Percentiles rank a stretch among this genome's conserved stretches.
These are phyloP conservation scores for Eustoma russellianum DNA, from an alignment of 257 asterid species.

Conservation along the genomic window DNA sequence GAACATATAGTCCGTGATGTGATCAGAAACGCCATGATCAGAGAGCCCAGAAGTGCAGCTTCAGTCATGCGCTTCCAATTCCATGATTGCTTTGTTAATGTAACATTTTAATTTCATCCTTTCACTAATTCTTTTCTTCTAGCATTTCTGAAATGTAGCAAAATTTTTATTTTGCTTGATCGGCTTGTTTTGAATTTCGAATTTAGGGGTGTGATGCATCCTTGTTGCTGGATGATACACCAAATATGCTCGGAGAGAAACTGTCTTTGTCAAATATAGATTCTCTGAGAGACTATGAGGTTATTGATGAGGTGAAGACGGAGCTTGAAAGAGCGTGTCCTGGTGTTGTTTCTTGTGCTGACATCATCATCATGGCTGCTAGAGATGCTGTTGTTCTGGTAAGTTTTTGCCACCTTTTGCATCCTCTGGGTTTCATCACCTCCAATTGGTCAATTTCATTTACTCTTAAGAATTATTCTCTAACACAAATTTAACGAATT, in stretches of 20 bases:
- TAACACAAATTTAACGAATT: background rate
- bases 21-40: constrained; percentile 44
- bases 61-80: constrained; percentile 94
- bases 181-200: background rate
- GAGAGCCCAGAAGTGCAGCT: constrained; percentile 61
- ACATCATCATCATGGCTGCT: constrained; percentile 78
- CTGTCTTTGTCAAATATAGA: constrained; percentile 58
- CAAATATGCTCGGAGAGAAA: constrained; percentile 74
- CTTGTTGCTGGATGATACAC: constrained; percentile 74
- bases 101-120: constrained; percentile 12
- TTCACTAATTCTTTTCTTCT: background rate
- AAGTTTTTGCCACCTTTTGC: background rate
- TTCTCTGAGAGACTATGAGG: constrained; percentile 70
- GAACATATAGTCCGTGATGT: constrained; percentile 52
- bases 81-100: constrained; percentile 93
- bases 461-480: background rate
- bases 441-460: background rate
- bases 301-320: constrained; percentile 63
- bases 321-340: constrained; percentile 71
- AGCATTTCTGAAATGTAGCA: too few relatives aligned
- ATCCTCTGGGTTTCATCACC: background rate
- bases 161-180: background rate
- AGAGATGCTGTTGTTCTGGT: constrained; percentile 94
- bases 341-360: constrained; percentile 84
- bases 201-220: constrained; percentile 92